A percentile compares a stretch with the other conserved stretches of the same genome.
Conservation (phyloP, 306 rosid species). For the Quercus gilva region DNA sequence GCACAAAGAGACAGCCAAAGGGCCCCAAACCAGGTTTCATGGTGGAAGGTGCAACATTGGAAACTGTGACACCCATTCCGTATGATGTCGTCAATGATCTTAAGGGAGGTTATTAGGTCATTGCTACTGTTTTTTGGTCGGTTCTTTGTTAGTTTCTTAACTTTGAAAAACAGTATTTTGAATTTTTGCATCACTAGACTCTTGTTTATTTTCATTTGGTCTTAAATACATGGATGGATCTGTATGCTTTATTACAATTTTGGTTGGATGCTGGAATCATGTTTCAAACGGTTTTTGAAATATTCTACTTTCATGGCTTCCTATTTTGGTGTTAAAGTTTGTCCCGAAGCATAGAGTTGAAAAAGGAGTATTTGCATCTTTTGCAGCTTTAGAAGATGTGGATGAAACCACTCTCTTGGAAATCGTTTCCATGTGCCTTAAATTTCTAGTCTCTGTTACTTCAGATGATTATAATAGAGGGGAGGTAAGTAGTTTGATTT, state of each 20-base stretch:
- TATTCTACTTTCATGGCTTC: background rate
- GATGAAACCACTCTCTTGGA: too few relatives aligned
- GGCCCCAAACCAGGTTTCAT: slow-evolving; percentile 96
- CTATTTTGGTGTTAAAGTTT: background rate
- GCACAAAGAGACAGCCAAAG: slow-evolving; percentile 85
- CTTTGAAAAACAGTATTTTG: background rate
- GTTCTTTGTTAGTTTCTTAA: background rate
- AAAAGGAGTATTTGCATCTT: too few relatives aligned
- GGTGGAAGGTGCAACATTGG: slow-evolving; percentile 86
- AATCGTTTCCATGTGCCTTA: too few relatives aligned
- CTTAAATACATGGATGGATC: slow-evolving; percentile 12
- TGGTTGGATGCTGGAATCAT: background rate
- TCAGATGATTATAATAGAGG: too few relatives aligned
- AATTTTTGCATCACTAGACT: slow-evolving; percentile 15
- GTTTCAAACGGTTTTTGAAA: background rate
- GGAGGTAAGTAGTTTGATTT: too few relatives aligned
- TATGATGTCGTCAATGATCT: slow-evolving; percentile 95
- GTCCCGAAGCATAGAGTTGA: too few relatives aligned
- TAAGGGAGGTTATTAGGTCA: slow-evolving; percentile 83
- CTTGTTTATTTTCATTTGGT: slow-evolving; percentile 20
- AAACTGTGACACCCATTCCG: slow-evolving; percentile 94
- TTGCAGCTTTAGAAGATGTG: too few relatives aligned
- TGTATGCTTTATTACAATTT: background rate
- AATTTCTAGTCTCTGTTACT: too few relatives aligned
- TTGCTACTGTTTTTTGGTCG: background rate